A percentile compares a stretch with the other conserved stretches of the same genome.
Evolutionary conservation across 352 stramenopile genomes (phyloP).

Genomic region (Phytophthora pini): DNA sequence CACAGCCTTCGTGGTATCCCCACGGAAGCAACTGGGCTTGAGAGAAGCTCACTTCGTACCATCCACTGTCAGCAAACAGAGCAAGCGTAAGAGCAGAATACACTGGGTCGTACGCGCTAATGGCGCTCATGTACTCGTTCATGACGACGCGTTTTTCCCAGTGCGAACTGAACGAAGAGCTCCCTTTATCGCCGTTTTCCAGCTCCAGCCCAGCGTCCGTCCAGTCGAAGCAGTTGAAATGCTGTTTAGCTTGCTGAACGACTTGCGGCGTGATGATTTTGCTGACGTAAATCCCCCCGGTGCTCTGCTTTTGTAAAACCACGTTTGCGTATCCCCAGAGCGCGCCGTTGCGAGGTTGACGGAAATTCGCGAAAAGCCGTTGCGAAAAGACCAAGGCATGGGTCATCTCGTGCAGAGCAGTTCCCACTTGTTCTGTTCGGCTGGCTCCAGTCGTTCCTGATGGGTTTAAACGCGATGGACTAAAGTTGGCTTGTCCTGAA

Average conservation of each 20-base stretch:
- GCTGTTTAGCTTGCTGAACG: slow-evolving; percentile 67
- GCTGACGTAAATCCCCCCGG: slow-evolving; percentile 62
- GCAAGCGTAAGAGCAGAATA: slow-evolving; percentile 78
- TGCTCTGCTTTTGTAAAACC: slow-evolving; percentile 49
- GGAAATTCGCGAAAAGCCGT: slow-evolving; percentile 65
- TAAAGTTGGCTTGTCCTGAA: slow-evolving; percentile 86
- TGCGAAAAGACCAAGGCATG: slow-evolving; percentile 83
- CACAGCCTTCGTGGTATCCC: slow-evolving; percentile 80
- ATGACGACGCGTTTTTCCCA: slow-evolving; percentile 86
- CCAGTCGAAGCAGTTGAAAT: slow-evolving; percentile 83
- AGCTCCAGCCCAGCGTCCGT: slow-evolving; percentile 65
- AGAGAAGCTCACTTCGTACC: slow-evolving; percentile 77
- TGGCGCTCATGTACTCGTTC: slow-evolving; percentile 89
- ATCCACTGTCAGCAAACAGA: slow-evolving; percentile 84
- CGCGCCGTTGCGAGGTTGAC: slow-evolving; percentile 62
- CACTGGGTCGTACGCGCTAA: slow-evolving; percentile 74
- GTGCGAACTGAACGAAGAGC: slow-evolving; percentile 69
- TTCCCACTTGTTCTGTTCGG: slow-evolving; percentile 70
- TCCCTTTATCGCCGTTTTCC: slow-evolving; percentile 75
- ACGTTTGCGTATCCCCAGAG: slow-evolving; percentile 76
- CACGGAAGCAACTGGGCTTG: slow-evolving; percentile 66
- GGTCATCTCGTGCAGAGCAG: slow-evolving; percentile 83
- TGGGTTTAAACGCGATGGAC: slow-evolving; percentile 62
- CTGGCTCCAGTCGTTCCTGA: slow-evolving; percentile 39
- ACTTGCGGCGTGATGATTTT: slow-evolving; percentile 82